Base-by-base conservation (phyloP, 306 rosid genomes). In the Castanospermum australe region DNA sequence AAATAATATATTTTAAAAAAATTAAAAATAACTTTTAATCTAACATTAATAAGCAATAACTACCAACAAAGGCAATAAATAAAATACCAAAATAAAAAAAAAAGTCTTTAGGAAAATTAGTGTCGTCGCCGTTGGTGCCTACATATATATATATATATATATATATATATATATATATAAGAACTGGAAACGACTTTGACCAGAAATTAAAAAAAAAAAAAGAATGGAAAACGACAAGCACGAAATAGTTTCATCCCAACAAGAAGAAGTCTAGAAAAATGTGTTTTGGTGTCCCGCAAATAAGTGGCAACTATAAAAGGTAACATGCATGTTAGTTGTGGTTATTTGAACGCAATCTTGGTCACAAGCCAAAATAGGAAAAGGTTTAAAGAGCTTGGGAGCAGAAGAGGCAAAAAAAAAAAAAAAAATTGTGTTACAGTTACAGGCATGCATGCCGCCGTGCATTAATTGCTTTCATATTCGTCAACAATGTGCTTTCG, bases 401-500 rank as follows among this genome's bases (percentile, higher is more conserved):
- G 4, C 66, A 9, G 17, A 76, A 25, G 4, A 75, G 41, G 28
- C 15, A 50, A 6, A 33, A 14, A 44, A 51, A 38, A 60, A 50
- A 6, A 33, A 14, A 44, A 51, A 38, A 60, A 33, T 64, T 5
- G 21, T 7, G 7, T 32, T 33, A 20, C 25, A 48, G 7, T 32
- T 33, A 20, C 25, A 48, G 5, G 6, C 21, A 42, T 30, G 6
- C 70, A 42, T 18, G 5, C n/a, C n/a, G n/a, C n/a, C n/a, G n/a
- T n/a, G 20, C 32, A 65, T 25, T 11, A 57, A 66, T 30, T 45
- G 42, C 25, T 56, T 74, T 81, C 78, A 61, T 61, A 50, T 25
- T 67, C 6, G 36, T 59, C 60, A 51, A 8, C 5, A 14, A 2
- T 7, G 4, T 55, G 60, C 3, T 13, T 35, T 2, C 6, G 9